phyloP scores from a whole-genome alignment of 805 yeast genomes.

The Candida michaelii region DNA sequence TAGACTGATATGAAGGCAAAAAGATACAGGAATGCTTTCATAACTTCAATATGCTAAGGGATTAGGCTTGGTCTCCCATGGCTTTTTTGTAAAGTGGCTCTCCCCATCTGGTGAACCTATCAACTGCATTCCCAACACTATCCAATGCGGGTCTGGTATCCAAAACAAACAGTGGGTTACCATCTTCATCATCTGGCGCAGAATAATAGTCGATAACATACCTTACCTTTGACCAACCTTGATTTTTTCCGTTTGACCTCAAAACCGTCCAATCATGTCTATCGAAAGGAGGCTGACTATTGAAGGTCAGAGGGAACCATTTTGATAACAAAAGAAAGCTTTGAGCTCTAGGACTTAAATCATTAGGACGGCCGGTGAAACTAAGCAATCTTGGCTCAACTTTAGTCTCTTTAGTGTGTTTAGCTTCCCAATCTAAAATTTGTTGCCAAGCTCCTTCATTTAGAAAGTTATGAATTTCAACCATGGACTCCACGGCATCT shows the following conservation, averaged over 20 bases:
- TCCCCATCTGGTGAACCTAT: slow-evolving; percentile 68
- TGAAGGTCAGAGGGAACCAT: slow-evolving; percentile 70
- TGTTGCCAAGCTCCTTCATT: slow-evolving; percentile 99
- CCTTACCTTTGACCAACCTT: slow-evolving; percentile 70
- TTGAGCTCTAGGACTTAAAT: slow-evolving; percentile 82
- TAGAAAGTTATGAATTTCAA: slow-evolving; percentile 90
- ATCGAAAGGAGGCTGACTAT: slow-evolving; percentile 87
- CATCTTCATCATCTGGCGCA: slow-evolving; percentile 89
- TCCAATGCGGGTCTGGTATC: slow-evolving; percentile 97
- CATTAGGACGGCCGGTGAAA: slow-evolving; percentile 91
- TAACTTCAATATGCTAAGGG: too few species aligned
- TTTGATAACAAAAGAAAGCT: slow-evolving; percentile 63
- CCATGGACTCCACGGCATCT: slow-evolving; percentile 96
- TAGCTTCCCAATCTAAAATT: slow-evolving; percentile 86
- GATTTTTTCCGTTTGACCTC: slow-evolving; percentile 49
- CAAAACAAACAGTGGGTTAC: slow-evolving; percentile 86
- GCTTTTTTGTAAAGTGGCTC: slow-evolving; percentile 69
- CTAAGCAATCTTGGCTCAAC: slow-evolving; percentile 73
- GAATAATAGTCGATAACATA: slow-evolving; percentile 95
- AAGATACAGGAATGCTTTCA: too few species aligned
- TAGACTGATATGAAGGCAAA: too few species aligned
- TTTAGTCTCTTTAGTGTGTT: slow-evolving; percentile 54
- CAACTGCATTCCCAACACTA: slow-evolving; percentile 56
- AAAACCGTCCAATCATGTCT: slow-evolving; percentile 98
- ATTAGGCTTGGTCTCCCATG: slow-evolving; percentile 63